phyloP scores from a whole-genome alignment of 805 yeast species.

The Yamadazyma sp. region DNA sequence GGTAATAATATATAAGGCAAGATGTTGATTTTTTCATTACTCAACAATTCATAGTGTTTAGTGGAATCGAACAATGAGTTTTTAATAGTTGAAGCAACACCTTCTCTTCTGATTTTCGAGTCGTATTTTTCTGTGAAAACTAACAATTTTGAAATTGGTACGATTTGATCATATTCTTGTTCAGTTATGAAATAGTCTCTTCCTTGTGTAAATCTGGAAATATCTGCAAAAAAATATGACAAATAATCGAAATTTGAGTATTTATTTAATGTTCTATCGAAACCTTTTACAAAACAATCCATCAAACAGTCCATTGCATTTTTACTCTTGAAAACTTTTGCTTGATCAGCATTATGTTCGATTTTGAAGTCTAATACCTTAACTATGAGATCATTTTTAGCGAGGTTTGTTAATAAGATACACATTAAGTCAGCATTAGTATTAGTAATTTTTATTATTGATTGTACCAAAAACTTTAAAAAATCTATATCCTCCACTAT shows the following conservation, averaged over 20 bases:
- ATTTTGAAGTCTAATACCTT: conserved; percentile 42
- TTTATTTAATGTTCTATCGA: conserved; percentile 66
- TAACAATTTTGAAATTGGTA: conserved; percentile 76
- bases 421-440: conserved; percentile 76
- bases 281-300: conserved; percentile 87
- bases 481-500: conserved; percentile 65
- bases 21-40: conserved; percentile 63
- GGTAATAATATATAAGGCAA: conserved; percentile 83
- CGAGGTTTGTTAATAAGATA: conserved; percentile 80
- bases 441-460: conserved; percentile 55
- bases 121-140: conserved; percentile 83
- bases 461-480: conserved; percentile 43
- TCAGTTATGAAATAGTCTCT: conserved; percentile 71
- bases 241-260: conserved; percentile 78
- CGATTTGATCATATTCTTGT: conserved; percentile 71
- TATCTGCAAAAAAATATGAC: conserved; percentile 84
- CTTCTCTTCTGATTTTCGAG: conserved; percentile 78
- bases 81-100: conserved; percentile 89
- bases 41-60: conserved; percentile 57
- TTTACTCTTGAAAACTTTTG: conserved; percentile 49
- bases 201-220: conserved; percentile 73
- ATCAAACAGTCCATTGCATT: conserved; percentile 73
- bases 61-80: conserved; percentile 81
- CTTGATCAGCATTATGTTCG: conserved; percentile 31
- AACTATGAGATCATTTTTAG: conserved; percentile 68